Evolutionary conservation across 306 rosid genomes (phyloP), one percentile per base, ranked within the genome.

Genomic region (Fragaria ananassa): DNA sequence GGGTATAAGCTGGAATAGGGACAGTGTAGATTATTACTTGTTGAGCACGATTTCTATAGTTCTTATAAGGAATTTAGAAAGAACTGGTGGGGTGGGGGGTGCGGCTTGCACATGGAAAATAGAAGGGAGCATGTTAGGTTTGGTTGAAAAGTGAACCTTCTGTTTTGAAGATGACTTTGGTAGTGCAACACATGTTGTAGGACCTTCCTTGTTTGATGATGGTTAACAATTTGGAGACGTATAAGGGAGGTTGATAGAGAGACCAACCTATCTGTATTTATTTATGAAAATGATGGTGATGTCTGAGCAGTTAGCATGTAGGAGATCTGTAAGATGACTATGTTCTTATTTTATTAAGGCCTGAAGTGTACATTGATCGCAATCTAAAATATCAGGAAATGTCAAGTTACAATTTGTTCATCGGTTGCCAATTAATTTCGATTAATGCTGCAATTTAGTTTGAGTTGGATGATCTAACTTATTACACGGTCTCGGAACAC

Each of bases 101-200:
- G 25, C 25, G 54, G 71, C 37, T n/a, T 29, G 83, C 76, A 74
- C 76, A 78, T 81, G 87, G 81, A 56, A 58, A 8, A 47, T 31
- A 49, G 67, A 72, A 54, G 64, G 51, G 78, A 74, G 84, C 89
- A 78, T 73, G 85, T 83, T 76, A 53, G 83, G 83, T 79, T 23
- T 23, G 39, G 27, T 74, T 75, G 77, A 41, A 35, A 54, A 56
- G 74, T 18, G 73, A 56, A 74, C 15, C 70, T 62, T 72, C 37
- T 66, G 37, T 45, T 27, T 53, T 23, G 51, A 71, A 25, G 74
- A 68, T 41, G 77, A 80, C 75, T 83, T 83, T 76, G 12, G 75
- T 31, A 15, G 62, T 39, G 67, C 76, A 12, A 72, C 90, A 85
- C 91, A 84, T 87, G 93, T 19, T 12, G 68, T 42, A 82, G 84